Evolutionary conservation across 345 rosid genomes (phyloP).

Genomic region (Eucalyptus erythrocorys): DNA sequence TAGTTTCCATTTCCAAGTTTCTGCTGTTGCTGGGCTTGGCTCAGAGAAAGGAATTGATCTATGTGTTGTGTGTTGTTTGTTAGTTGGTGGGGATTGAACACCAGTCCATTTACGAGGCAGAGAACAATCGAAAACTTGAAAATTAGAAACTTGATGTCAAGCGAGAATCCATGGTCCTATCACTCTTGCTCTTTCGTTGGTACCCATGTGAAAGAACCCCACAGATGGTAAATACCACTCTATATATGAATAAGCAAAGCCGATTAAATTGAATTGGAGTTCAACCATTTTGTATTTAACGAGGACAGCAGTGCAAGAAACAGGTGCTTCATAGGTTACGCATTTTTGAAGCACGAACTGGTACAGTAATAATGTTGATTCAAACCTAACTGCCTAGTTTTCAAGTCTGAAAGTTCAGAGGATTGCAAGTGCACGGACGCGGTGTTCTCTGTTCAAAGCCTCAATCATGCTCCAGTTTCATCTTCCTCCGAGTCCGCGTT

Average conservation of each 20-base stretch:
- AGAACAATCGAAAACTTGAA: not conserved
- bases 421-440: not conserved
- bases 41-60: not conserved
- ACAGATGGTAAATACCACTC: not conserved
- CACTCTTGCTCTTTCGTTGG: not conserved
- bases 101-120: not conserved
- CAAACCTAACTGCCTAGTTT: not conserved
- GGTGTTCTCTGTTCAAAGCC: not conserved
- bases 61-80: not conserved
- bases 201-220: not conserved
- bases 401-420: not conserved
- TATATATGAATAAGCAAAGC: not conserved
- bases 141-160: not conserved
- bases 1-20: too few relatives aligned
- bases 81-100: not conserved
- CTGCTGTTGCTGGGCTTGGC: not conserved
- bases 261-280: not conserved
- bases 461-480: not conserved
- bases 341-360: not conserved
- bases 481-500: not conserved
- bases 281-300: not conserved
- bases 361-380: not conserved
- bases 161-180: not conserved
- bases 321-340: not conserved
- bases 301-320: not conserved